phyloP scores from a whole-genome alignment of 2,329 filamentous ascomycete genomes.

The Hymenoscyphus repandus region DNA sequence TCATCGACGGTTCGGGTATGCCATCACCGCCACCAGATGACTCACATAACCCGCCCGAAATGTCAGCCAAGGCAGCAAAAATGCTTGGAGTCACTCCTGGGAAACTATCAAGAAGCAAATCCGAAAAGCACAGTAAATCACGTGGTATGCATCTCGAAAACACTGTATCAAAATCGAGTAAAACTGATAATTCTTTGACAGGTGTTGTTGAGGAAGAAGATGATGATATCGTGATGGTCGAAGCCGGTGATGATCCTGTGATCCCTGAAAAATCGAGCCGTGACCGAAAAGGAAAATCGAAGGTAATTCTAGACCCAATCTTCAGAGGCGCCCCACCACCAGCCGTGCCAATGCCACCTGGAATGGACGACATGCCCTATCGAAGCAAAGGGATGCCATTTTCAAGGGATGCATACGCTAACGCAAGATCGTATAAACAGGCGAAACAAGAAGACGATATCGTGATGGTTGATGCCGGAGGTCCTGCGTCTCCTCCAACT shows the following conservation, averaged over 20 bases:
- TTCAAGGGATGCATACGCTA: slow-evolving; percentile 31
- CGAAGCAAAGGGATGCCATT: slow-evolving; percentile 23
- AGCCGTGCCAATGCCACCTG: slow-evolving; percentile 29
- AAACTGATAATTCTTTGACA: slow-evolving; percentile 18
- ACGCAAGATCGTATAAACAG: slow-evolving; percentile 50
- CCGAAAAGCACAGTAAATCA: slow-evolving; percentile 43
- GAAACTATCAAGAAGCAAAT: slow-evolving; percentile 43
- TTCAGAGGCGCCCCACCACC: slow-evolving; percentile 21
- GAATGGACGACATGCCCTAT: slow-evolving; percentile 24
- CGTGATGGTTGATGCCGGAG: slow-evolving; percentile 49
- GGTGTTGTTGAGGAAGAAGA: slow-evolving; percentile 39
- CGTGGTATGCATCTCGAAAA: slow-evolving; percentile 29
- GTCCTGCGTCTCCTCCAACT: slow-evolving; percentile 29
- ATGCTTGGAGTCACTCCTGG: slow-evolving; percentile 57
- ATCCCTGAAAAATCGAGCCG: slow-evolving; percentile 44
- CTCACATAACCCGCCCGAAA: slow-evolving; percentile 41
- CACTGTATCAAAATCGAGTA: neutral
- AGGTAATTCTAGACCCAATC: slow-evolving; percentile 34
- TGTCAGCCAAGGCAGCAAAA: slow-evolving; percentile 73
- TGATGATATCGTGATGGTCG: slow-evolving; percentile 46
- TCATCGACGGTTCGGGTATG: slow-evolving; percentile 56
- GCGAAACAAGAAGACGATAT: slow-evolving; percentile 60
- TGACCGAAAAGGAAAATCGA: slow-evolving; percentile 36
- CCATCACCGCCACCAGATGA: slow-evolving; percentile 70
- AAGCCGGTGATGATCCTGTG: slow-evolving; percentile 33